Evolutionary conservation across 768 basidiomycete genomes (phyloP), one percentile per base, ranked within the genome.

Genomic region (Pilatotrama ljubarskyi): DNA sequence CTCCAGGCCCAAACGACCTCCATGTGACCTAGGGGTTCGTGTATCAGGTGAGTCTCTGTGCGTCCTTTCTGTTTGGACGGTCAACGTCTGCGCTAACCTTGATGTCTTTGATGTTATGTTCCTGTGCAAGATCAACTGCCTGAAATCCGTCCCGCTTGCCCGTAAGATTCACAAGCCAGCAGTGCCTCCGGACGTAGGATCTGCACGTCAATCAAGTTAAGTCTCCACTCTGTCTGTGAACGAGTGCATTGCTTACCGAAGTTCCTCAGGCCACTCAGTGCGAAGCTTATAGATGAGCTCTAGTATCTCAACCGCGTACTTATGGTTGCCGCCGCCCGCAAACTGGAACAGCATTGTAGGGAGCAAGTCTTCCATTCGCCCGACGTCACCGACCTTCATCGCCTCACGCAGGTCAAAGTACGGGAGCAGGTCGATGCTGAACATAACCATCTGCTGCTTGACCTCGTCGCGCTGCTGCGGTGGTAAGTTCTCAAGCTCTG

Each of bases 101-200:
- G 7, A 76, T 70, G 40, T 74, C 74, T 60, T 68, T 70, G 38
- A 78, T 71, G 53, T 76, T 77, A 24, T 72, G 66, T 47, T 78
- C 75, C 53, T 76, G 73, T 0, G 70, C 68, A 35, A 65, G 62
- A 58, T 78, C 74, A 0, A 78, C 52, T 0, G 73, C 65, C 13
- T 66, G 55, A 52, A 69, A 73, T 5, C n/a, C 20, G 14, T 63
- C n/a, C 6, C 46, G 66, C 2, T 63, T 58, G 1, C 75, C 75
- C 1, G 66, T 65, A 3, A 63, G 32, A 36, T 67, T 64, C 5
- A 35, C 54, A 14, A 67, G 54, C 64, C 61, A 67, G 42, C 63
- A 52, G 26, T 59, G 35, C 15, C 58, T 8, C 7, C 44, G 46
- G 3, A 65, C 25, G 47, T 22, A 59, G n/a, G 11, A 18, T n/a